Conservation (phyloP, 2,329 filamentous ascomycete species). For the Trichoderma sp. region DNA sequence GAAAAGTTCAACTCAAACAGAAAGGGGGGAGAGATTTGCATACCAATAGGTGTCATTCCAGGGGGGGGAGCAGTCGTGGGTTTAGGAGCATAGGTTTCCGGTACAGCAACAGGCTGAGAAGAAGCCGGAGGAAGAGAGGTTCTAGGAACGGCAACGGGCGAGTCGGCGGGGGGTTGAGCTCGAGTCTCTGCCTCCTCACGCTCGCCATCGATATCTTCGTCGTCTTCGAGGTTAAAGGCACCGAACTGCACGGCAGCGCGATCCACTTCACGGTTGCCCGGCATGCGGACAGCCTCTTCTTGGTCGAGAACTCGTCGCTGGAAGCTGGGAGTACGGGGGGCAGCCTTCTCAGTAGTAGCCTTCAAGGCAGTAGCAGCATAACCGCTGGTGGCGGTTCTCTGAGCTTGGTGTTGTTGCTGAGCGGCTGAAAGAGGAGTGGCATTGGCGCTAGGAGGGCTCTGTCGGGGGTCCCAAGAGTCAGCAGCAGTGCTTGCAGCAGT, state of each 20-base stretch:
- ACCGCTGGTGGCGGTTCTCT: constrained; percentile 57
- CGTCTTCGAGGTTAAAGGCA: constrained; percentile 85
- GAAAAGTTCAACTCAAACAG: not conserved
- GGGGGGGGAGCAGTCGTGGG: constrained; percentile 45
- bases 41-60: constrained; percentile 38
- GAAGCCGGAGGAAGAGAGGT: constrained; percentile 78
- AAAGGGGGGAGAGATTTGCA: not conserved
- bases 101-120: constrained; percentile 51
- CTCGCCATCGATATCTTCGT: constrained; percentile 90
- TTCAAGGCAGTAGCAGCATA: constrained; percentile 82
- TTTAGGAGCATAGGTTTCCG: constrained; percentile 58
- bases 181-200: constrained; percentile 94
- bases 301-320: constrained; percentile 88
- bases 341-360: constrained; percentile 58
- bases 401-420: constrained; percentile 60
- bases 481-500: constrained; percentile 87
- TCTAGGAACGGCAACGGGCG: constrained; percentile 79
- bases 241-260: constrained; percentile 93
- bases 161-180: constrained; percentile 88
- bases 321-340: constrained; percentile 71
- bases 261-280: constrained; percentile 91
- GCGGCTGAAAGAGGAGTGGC: constrained; percentile 65
- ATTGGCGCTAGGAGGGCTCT: constrained; percentile 55
- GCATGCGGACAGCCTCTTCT: constrained; percentile 97
- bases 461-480: constrained; percentile 76